Base-by-base conservation (phyloP, 2,329 filamentous ascomycete species). In the Cadophora sp. region DNA sequence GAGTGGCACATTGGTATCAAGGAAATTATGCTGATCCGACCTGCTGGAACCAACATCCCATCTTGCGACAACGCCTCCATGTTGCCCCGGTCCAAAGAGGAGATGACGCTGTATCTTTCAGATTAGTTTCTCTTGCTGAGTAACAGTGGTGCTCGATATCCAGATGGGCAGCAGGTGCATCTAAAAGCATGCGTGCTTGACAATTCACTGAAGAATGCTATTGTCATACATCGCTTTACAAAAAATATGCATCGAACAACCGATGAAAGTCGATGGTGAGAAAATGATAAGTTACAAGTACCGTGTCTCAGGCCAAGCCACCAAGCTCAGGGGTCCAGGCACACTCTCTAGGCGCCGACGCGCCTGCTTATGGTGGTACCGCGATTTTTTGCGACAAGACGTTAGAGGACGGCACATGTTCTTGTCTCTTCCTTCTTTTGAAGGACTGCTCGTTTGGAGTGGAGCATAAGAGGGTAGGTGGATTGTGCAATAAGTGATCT, bases 301-400 rank as follows among this genome's bases (percentile, higher is more conserved):
- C 8, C 14, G 6, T 50, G 47, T 24, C 47, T 2, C 47, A 27
- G 20, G 11, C 22, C 22, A 50, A 50, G 47, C 47, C 22, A 27
- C 36, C 36, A 39, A 39, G 11, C 36, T 9, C 36, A 39, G 36
- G 36, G 11, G 36, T 39, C 36, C 36, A 13, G 11, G 36, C 36
- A 9, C 36, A 39, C 4, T 39, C 36, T 7, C 36, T 6, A 39
- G 36, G 2, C 36, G 11, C 11, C 36, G 20, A 50, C 47, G 47
- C 47, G 48, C 11, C 30, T 27, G 27, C 27, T 30, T 30, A 30
- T 30, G 27, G 27, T 30, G 13, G 18, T 14, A 51, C 22, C 48
- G 48, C 48, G 48, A 51, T 30, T 51, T 51, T 51, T 51, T 22
- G 48, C 48, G 48, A 51, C 18, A 11, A 51, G 22, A 51, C 48